Evolutionary conservation across 495 filamentous ascomycete genomes (phyloP).

Genomic region (Evansstolkia leycettana): DNA sequence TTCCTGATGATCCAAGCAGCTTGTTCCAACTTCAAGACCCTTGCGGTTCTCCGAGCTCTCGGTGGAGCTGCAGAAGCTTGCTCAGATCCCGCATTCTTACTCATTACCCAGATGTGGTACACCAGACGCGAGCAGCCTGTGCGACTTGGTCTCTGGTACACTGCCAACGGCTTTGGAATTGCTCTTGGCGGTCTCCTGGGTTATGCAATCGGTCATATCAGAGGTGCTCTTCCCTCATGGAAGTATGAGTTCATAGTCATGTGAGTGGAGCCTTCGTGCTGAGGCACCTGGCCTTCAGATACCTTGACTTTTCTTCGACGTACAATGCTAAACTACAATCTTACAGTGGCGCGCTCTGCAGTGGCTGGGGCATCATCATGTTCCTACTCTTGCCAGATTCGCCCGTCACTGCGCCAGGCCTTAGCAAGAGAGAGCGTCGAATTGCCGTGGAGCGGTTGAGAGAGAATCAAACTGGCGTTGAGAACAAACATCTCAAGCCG

Average conservation of each 20-base stretch:
- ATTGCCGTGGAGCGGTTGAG: constrained; percentile 47
- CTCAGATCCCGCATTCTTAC: constrained; percentile 25
- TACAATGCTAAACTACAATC: too few relatives aligned
- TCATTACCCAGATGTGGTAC: constrained; percentile 36
- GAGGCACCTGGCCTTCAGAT: too few relatives aligned
- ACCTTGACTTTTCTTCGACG: too few relatives aligned
- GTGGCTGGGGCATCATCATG: constrained; percentile 43
- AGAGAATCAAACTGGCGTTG: constrained; percentile 52
- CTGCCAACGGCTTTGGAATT: constrained; percentile 46
- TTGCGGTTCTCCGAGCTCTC: constrained; percentile 39
- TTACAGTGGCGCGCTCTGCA: constrained; percentile 41
- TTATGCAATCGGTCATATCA: constrained; percentile 45
- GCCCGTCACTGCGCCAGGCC: constrained; percentile 47
- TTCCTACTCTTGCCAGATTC: constrained; percentile 51
- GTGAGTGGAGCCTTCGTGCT: not conserved
- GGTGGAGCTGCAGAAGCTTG: constrained; percentile 47
- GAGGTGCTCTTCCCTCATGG: constrained; percentile 40
- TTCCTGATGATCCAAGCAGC: constrained; percentile 45
- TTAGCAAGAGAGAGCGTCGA: constrained; percentile 41
- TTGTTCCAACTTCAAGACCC: constrained; percentile 38
- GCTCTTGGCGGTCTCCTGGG: constrained; percentile 46
- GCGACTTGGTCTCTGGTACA: constrained; percentile 48
- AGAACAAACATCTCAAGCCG: constrained; percentile 48
- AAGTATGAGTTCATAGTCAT: constrained; percentile 45
- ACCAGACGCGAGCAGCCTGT: constrained; percentile 46